A percentile compares a stretch with the other conserved stretches of the same genome.
phyloP scores from a whole-genome alignment of 2,329 filamentous ascomycete genomes.

The Sclerotinia trifoliorum region DNA sequence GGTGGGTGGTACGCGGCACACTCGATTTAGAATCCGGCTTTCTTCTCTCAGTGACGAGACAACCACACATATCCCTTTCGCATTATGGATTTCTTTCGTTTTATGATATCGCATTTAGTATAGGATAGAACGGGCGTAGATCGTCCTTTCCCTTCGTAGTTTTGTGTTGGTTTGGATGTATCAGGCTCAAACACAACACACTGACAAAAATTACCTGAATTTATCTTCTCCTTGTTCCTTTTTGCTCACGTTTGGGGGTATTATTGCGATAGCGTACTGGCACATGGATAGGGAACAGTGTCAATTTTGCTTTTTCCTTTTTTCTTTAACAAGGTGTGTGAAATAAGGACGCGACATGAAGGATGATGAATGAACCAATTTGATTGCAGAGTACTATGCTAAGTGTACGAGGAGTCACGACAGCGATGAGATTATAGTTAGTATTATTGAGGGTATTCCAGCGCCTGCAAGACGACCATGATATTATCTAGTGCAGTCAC shows the following conservation, averaged over 20 bases:
- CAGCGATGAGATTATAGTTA: too few species aligned
- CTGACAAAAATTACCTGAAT: background rate
- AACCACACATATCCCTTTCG: background rate
- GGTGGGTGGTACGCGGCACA: too few species aligned
- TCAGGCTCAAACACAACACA: background rate
- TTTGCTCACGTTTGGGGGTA: background rate
- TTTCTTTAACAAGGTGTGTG: background rate
- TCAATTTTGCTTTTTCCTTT: background rate
- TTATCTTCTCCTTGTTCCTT: background rate
- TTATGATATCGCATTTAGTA: background rate
- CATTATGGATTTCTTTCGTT: conserved; percentile 3
- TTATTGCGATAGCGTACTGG: background rate
- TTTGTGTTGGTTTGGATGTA: background rate
- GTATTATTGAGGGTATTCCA: too few species aligned
- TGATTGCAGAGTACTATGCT: background rate
- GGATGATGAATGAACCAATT: conserved; percentile 4
- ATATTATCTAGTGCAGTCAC: too few species aligned
- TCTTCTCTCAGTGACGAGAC: too few species aligned
- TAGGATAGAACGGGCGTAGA: background rate
- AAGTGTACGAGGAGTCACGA: too few species aligned
- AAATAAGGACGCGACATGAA: background rate
- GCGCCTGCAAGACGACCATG: too few species aligned
- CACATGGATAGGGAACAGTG: background rate
- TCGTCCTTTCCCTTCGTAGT: background rate
- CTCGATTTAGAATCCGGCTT: too few species aligned